These are phyloP conservation scores for Penicillium concentricum DNA, from an alignment of 2,329 filamentous ascomycete species.

Conservation along the genomic window DNA sequence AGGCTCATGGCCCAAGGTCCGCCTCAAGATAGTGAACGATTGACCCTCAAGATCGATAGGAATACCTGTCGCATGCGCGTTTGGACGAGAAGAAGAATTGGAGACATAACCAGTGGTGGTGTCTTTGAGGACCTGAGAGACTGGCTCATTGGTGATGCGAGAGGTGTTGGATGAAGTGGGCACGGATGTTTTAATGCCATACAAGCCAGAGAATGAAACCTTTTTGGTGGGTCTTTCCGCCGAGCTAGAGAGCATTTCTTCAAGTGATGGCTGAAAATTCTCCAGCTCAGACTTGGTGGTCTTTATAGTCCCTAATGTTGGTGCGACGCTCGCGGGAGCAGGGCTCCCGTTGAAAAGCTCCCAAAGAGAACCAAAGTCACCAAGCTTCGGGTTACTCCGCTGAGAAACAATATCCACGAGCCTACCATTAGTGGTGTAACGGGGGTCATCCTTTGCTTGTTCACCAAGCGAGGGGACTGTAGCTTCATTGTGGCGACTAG, in stretches of 20 bases:
- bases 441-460: slow-evolving; percentile 6
- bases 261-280: background rate
- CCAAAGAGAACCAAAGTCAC: slow-evolving; percentile 47
- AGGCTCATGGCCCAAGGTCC: background rate
- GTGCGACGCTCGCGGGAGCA: slow-evolving; percentile 8
- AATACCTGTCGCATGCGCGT: background rate
- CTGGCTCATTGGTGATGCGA: background rate
- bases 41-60: background rate
- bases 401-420: background rate
- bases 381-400: slow-evolving; percentile 31
- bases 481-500: slow-evolving; percentile 13
- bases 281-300: background rate
- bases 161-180: slow-evolving; percentile 7
- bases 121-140: background rate
- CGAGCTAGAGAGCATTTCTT: slow-evolving; percentile 16
- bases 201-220: background rate
- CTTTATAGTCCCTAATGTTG: background rate
- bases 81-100: background rate
- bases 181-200: background rate
- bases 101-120: background rate
- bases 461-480: slow-evolving; percentile 3
- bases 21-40: slow-evolving; percentile 10
- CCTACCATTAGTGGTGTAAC: background rate
- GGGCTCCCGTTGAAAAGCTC: slow-evolving; percentile 33
- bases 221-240: slow-evolving; percentile 16